phyloP scores from a whole-genome alignment of 768 basidiomycete species.

The Botryobasidium botryosum region DNA sequence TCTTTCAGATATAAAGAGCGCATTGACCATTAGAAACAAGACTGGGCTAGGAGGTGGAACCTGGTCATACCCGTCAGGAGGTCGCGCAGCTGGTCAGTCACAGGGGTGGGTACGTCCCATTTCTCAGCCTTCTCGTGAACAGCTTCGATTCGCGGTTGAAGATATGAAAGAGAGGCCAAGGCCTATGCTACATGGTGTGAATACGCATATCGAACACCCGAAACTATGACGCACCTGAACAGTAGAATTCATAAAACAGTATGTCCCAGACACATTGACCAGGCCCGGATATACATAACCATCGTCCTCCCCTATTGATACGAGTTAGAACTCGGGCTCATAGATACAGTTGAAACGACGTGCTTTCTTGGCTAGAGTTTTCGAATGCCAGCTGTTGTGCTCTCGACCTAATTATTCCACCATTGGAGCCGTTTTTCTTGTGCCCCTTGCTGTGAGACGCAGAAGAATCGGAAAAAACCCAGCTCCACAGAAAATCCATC shows the following conservation, averaged over 20 bases:
- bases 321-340: no score
- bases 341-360: no score
- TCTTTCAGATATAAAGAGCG: constrained; percentile 26
- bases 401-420: no score
- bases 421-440: no score
- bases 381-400: no score
- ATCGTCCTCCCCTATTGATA: no score
- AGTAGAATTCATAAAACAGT: constrained; percentile 96
- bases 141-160: constrained; percentile 62
- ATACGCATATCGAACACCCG: background rate
- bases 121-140: constrained; percentile 63
- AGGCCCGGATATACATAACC: constrained; percentile 65
- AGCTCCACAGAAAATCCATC: no score
- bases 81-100: constrained; percentile 63
- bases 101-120: constrained; percentile 69
- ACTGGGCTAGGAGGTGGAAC: constrained; percentile 1
- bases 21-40: no score
- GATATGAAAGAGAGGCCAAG: constrained; percentile 68
- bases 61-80: constrained; percentile 42
- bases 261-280: constrained; percentile 88
- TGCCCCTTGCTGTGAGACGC: no score
- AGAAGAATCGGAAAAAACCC: no score
- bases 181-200: constrained; percentile 33
- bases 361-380: no score
- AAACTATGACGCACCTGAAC: constrained; percentile 42